Percentiles rank a stretch among this genome's conserved stretches.
These are phyloP conservation scores for Collybia sp. DNA, from an alignment of 768 basidiomycete species.

Conservation along the genomic window DNA sequence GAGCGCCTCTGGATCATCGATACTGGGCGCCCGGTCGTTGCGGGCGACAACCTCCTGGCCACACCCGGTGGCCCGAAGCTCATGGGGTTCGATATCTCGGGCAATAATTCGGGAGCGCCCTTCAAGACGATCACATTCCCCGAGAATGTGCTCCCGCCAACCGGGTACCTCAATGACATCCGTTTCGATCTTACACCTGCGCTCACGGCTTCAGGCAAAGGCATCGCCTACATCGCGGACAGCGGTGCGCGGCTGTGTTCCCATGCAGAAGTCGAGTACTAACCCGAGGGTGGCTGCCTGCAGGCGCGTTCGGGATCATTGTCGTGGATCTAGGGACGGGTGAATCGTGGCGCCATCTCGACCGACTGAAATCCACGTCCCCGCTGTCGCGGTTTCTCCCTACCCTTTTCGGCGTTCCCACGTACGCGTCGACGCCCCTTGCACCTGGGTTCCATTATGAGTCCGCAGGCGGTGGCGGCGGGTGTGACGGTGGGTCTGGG, in stretches of 20 bases:
- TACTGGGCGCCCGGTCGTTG: slow-evolving; percentile 7
- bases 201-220: slow-evolving; percentile 9
- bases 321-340: slow-evolving; percentile 13
- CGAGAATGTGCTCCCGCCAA: slow-evolving; percentile 8
- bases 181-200: slow-evolving; percentile 10
- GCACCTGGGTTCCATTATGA: too few relatives aligned
- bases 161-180: slow-evolving; percentile 12
- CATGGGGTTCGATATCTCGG: slow-evolving; percentile 8
- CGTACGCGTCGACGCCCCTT: too few relatives aligned
- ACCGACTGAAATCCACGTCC: slow-evolving; percentile 3
- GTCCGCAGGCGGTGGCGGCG: too few relatives aligned
- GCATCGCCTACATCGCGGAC: slow-evolving; percentile 11
- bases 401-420: slow-evolving; percentile 6
- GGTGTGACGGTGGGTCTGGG: too few relatives aligned
- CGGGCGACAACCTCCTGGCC: slow-evolving; percentile 7
- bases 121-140: slow-evolving; percentile 13
- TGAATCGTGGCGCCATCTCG: slow-evolving; percentile 12
- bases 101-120: slow-evolving; percentile 5
- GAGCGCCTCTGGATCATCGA: slow-evolving; percentile 12
- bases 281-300: background rate
- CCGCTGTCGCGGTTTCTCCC: slow-evolving; percentile 7
- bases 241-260: slow-evolving; percentile 5
- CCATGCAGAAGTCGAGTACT: background rate
- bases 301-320: slow-evolving; percentile 12
- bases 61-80: slow-evolving; percentile 10